These are phyloP conservation scores for Otatea glauca DNA, from an alignment of 176 grass and related monocot genomes.

Conservation along the genomic window DNA sequence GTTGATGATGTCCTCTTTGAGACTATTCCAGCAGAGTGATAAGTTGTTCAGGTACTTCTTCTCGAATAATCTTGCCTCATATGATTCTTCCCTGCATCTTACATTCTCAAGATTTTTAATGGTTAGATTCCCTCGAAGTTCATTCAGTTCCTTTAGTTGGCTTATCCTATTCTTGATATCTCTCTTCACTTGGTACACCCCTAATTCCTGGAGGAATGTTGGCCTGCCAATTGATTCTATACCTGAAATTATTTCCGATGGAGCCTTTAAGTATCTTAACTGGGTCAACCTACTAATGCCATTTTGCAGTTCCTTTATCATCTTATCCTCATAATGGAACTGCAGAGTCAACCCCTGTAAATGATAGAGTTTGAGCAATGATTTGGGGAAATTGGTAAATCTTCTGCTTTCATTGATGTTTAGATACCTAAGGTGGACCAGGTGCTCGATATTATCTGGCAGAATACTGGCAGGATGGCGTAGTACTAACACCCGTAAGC, in stretches of 20 bases:
- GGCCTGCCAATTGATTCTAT: conserved; percentile 35
- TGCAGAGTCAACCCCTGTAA: conserved; percentile 37
- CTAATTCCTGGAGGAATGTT: conserved; percentile 30
- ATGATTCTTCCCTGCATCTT: background rate
- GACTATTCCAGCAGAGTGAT: conserved; percentile 39
- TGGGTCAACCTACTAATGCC: conserved; percentile 41
- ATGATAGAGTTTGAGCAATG: conserved; percentile 54
- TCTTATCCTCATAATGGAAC: background rate
- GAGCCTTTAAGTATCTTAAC: conserved; percentile 41
- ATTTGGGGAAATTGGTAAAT: conserved; percentile 13
- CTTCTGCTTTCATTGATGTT: conserved; percentile 4
- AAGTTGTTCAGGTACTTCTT: conserved; percentile 45
- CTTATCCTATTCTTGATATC: background rate
- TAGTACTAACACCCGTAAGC: conserved; percentile 47
- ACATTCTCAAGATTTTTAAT: conserved; percentile 45
- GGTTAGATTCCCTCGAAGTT: conserved; percentile 32
- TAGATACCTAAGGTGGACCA: conserved; percentile 55
- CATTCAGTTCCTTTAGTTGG: conserved; percentile 38
- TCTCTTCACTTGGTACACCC: conserved; percentile 15
- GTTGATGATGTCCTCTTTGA: background rate
- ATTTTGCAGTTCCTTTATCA: conserved; percentile 8
- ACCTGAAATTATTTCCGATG: background rate
- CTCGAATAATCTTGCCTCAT: conserved; percentile 17
- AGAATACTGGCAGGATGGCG: conserved; percentile 30
- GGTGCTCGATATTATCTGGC: conserved; percentile 30